Evolutionary conservation across 805 yeast species (phyloP), one percentile per base, ranked within the genome.

Genomic region (Wickerhamomyces rabaulensis): DNA sequence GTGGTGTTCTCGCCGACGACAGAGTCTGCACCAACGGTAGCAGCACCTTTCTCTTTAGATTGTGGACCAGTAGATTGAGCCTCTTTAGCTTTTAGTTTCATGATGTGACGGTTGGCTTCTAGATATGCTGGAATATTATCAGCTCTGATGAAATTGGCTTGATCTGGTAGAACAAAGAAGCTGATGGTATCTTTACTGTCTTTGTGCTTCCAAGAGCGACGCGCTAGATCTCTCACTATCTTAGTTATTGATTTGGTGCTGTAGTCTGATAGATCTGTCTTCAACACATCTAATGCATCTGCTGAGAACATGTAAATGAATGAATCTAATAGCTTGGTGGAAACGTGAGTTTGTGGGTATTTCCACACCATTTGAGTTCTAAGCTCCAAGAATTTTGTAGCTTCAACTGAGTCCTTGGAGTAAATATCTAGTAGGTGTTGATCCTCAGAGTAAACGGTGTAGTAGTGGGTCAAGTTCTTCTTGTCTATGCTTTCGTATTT

Each of bases 321-420:
- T 9, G 95, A 75, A 59, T 88, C 85, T 48, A 89, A 70, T 48
- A 90, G 67, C 50, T 80, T 82, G 5, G 91, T 82, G 16, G 96
- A 86, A 8, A 90, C 87, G 16, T 80, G 76, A 4, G 89, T 69
- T 51, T 80, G 78, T 37, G 97, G 95, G 62, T 82, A 81, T 63
- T 85, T 79, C 98, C 98, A 94, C 33, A 86, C 71, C 79, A 94
- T 74, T 53, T 91, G 94, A 40, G 94, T 84, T 67, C 98, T 79
- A 44, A 92, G 70, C 51, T 82, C 79, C 45, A 94, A 69, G 40
- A 81, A 77, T 66, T 90, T 87, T 47, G 82, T 79, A 51, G 78
- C 74, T n/a, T 80, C 80, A 16, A 88, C 85, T 40, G 80, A 79
- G 40, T 81, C 82, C 40, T 78, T 76, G 2, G 87, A 74, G 61